phyloP scores from a whole-genome alignment of 1,284 basidiomycete genomes.

The Coniophora puteana region DNA sequence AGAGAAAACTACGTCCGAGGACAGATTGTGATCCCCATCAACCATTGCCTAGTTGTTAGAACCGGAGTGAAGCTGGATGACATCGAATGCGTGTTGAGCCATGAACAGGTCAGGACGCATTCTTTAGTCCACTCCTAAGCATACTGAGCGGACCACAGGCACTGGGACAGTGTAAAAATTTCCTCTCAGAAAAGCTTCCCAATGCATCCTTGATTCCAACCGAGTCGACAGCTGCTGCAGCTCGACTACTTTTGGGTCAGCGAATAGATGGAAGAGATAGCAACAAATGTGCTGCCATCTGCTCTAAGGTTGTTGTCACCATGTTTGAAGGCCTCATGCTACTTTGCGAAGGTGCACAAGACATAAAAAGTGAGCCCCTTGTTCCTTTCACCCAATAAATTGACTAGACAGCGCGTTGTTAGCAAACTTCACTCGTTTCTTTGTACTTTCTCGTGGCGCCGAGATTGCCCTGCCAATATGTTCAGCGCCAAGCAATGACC shows the following conservation, averaged over 20 bases:
- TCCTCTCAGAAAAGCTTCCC: constrained; percentile 52
- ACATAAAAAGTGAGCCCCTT: constrained; percentile 45
- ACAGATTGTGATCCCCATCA: constrained; percentile 53
- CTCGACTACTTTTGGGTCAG: constrained; percentile 40
- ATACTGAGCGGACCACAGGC: constrained; percentile 41
- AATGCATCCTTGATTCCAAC: constrained; percentile 47
- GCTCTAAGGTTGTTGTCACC: constrained; percentile 57
- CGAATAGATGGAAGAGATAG: constrained; percentile 29
- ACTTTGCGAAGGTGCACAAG: constrained; percentile 58
- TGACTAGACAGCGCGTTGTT: constrained; percentile 5
- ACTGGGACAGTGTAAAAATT: constrained; percentile 69
- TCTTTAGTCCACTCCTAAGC: constrained; percentile 6
- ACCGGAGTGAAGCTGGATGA: constrained; percentile 49
- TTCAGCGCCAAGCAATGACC: constrained; percentile 11
- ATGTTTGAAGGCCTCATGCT: constrained; percentile 57
- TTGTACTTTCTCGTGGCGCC: constrained; percentile 39
- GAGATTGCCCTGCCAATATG: constrained; percentile 23
- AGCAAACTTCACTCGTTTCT: constrained; percentile 69
- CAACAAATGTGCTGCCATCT: constrained; percentile 62
- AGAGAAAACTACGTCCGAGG: constrained; percentile 49
- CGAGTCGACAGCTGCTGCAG: constrained; percentile 69
- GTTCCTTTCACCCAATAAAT: not conserved
- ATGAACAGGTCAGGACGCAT: constrained; percentile 57
- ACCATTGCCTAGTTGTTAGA: constrained; percentile 63
- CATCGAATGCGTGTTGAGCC: constrained; percentile 59